phyloP scores from a whole-genome alignment of 148 eudicot species.

The Vaccinium myrtillus region DNA sequence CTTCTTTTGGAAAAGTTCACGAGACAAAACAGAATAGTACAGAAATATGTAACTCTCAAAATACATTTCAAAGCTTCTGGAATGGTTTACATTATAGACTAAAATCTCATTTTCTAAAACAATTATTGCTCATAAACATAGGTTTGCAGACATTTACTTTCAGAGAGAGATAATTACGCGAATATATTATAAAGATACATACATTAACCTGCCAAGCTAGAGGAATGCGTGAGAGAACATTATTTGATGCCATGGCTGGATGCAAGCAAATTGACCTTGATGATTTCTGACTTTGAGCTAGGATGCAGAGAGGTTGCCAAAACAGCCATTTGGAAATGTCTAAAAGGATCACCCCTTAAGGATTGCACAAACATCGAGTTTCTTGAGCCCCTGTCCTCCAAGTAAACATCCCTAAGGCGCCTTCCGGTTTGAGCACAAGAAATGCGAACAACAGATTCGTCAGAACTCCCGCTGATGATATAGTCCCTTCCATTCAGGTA shows the following conservation, averaged over 20 bases:
- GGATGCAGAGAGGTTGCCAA: conserved; percentile 59
- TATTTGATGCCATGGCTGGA: conserved; percentile 34
- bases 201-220: conserved; percentile 41
- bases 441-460: conserved; percentile 64
- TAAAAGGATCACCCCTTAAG: conserved; percentile 76
- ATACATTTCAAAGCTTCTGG: too few relatives aligned
- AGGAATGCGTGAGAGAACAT: conserved; percentile 26
- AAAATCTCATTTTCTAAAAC: too few relatives aligned
- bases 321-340: conserved; percentile 70
- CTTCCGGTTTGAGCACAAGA: conserved; percentile 86
- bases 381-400: conserved; percentile 56
- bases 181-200: background rate
- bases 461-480: conserved; percentile 70
- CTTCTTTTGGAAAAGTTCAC: background rate
- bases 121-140: too few relatives aligned
- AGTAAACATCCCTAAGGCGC: conserved; percentile 57
- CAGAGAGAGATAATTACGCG: background rate
- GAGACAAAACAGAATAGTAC: background rate
- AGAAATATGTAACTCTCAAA: background rate
- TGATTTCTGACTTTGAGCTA: conserved; percentile 64
- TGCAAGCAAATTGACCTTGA: conserved; percentile 66
- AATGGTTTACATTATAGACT: too few relatives aligned
- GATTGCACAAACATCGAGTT: conserved; percentile 67
- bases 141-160: background rate
- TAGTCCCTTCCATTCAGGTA: conserved; percentile 81